These are phyloP conservation scores for Cucumis cinereus DNA, from an alignment of 306 rosid genomes.

Conservation along the genomic window DNA sequence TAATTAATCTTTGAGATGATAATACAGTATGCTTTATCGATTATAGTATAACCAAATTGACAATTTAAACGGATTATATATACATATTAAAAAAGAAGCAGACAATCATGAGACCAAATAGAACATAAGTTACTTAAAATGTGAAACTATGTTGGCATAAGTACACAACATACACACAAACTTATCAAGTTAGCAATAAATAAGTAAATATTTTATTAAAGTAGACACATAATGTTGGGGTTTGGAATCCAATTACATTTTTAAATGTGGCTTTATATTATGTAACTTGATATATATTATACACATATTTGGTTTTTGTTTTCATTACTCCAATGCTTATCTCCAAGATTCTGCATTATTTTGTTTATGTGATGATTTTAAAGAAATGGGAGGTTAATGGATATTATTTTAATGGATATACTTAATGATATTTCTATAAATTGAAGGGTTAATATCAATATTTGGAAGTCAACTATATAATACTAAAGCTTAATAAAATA, in stretches of 20 bases:
- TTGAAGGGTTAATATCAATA: no score
- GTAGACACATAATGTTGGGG: background rate
- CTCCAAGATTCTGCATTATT: background rate
- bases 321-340: background rate
- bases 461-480: background rate
- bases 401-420: no score
- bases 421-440: no score
- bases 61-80: no score
- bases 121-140: background rate
- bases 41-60: no score
- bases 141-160: constrained; percentile 3
- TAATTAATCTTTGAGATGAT: no score
- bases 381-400: background rate
- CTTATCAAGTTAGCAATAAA: background rate
- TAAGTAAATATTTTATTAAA: background rate
- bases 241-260: background rate
- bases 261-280: background rate
- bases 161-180: background rate
- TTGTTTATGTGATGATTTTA: background rate
- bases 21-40: no score
- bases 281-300: background rate
- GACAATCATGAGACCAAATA: constrained; percentile 13
- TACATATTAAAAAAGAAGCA: background rate
- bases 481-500: no score
- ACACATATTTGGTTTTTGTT: background rate